Evolutionary conservation across 2,329 filamentous ascomycete species (phyloP), one percentile per base, ranked within the genome.

Genomic region (Xenoacremonium recifei): DNA sequence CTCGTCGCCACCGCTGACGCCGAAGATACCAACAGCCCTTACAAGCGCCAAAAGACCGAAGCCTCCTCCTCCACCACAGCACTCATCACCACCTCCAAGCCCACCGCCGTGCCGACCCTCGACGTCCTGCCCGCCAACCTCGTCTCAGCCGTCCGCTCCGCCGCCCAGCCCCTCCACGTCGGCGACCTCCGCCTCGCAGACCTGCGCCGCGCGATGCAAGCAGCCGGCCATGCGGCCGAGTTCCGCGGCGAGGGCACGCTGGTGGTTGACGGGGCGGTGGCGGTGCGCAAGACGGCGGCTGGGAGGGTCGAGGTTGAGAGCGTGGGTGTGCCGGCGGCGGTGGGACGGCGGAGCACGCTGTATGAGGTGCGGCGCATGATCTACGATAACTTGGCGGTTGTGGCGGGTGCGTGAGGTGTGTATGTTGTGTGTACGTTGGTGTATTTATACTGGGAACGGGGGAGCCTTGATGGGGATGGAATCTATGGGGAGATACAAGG

Each of bases 211-310:
- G 79, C 91, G 16, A 88, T 99, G 82, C 85, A 89, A 57, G 75
- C 78, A 12, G 79, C 84, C 3, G 90, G 91, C 1, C 90, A 96
- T 68, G 84, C 81, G 12, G 92, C 92, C 1, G 93, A 96, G 64
- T 96, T 97, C 65, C 79, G 89, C 37, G 93, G 93, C 37, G 92
- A 97, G 66, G 93, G 93, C 48, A 95, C 87, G 7, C 72, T 99
- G 43, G 77, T 99, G 9, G 85, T 99, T 42, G 92, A 97, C 61
- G 87, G 89, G 2, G 80, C 80, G 9, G 91, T 97, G 6, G 87
- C 90, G 4, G 90, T 99, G 34, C 77, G 89, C 46, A 97, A 99
- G 73, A 88, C 85, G 35, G 84, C 82, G 2, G 86, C 85, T n/a
- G 91, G 91, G 1, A 83, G 80, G 54, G 89, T 96, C 57, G 92